Conservation (phyloP, 345 rosid species). For the Abelmoschus esculentus region DNA sequence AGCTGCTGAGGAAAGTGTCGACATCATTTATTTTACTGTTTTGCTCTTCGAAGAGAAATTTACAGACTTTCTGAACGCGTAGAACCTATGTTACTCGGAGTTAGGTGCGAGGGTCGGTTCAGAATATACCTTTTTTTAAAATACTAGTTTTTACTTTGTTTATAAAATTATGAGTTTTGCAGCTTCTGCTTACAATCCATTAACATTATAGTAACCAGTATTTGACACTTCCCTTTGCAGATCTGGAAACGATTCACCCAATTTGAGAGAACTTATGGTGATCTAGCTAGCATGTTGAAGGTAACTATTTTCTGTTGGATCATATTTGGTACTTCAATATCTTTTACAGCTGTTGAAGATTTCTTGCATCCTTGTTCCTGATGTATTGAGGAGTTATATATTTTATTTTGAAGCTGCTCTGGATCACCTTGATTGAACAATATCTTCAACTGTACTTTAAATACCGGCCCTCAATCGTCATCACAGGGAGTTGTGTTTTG, state of each 20-base stretch:
- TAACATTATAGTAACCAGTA: neutral
- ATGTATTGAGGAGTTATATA: neutral
- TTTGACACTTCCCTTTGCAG: constrained; percentile 28
- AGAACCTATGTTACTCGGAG: neutral
- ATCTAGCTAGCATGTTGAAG: constrained; percentile 87
- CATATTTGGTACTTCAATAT: neutral
- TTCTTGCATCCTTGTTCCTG: neutral
- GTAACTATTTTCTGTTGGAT: constrained; percentile 26
- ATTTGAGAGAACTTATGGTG: constrained; percentile 93
- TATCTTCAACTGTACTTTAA: constrained; percentile 2
- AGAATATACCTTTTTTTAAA: neutral
- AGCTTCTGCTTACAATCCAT: neutral
- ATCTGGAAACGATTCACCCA: constrained; percentile 78
- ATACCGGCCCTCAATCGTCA: neutral
- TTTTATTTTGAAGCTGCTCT: constrained; percentile 5
- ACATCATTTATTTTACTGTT: neutral
- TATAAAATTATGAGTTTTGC: neutral
- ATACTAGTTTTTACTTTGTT: neutral
- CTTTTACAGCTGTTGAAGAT: neutral
- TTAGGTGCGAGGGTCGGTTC: too few relatives aligned
- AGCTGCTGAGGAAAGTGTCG: neutral
- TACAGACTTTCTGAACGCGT: neutral
- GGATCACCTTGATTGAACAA: neutral
- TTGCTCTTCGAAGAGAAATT: neutral
- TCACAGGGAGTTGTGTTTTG: neutral